Evolutionary conservation across 495 filamentous ascomycete genomes (phyloP), one percentile per base, ranked within the genome.

Genomic region (Xylona heveae): DNA sequence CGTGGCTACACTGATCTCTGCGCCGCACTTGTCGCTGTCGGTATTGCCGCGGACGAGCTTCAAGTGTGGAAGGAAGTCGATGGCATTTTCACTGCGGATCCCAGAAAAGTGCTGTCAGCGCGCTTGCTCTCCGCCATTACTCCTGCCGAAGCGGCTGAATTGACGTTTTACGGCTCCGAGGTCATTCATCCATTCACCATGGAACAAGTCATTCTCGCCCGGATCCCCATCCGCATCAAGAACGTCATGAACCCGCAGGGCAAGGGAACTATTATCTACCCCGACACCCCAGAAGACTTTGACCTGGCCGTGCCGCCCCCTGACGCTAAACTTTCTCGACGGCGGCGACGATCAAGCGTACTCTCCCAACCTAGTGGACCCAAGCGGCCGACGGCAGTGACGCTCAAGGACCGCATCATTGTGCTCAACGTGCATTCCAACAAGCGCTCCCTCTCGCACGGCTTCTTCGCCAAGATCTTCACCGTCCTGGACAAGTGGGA

Each of bases 131-230:
- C 67, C 1, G 65, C 68, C 12, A 84, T 93, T 46, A 83, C 80
- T 1, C 83, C 82, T 0, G 68, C 78, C 21, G 82, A 93, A 44
- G 83, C 82, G 5, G 79, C 82, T 5, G 82, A 92, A 48, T 60
- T 91, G 41, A 92, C 82, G 6, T 92, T 88, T 46, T 91, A 90
- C 48, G 82, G 82, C 39, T 83, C 78, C 12, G 81, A 91, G 36
- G 88, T 97, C 41, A 94, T 97, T 40, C 88, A 97, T 44, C 88
- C 88, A 30, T 75, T 93, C 46, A 97, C 88, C 33, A 95, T 97
- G 80, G 83, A 97, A 54, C 88, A 94, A 49, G 88, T 88, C 31
- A 92, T 95, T 50, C 77, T 72, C 31, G 83, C 85, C 2, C 65
- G 66, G 33, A 95, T 95, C 49, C 80, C 76, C 6, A 90, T 94